Conservation (phyloP, 2,329 filamentous ascomycete genomes). For the Sporothrix brunneoviolacea region DNA sequence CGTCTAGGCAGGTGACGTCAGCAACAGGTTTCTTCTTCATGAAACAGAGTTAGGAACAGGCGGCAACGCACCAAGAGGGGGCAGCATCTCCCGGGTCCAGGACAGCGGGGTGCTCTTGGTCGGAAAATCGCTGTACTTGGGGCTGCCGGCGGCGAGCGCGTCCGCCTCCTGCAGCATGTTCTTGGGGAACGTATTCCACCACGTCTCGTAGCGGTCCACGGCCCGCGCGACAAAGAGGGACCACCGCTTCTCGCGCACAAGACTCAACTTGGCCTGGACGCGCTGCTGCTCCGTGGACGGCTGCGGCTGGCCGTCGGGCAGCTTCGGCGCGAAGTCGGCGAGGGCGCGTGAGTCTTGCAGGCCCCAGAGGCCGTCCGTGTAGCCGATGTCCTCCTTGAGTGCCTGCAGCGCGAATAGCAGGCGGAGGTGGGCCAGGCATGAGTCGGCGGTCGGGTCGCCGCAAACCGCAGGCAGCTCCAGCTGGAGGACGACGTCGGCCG, state of each 20-base stretch:
- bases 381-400: constrained; percentile 60
- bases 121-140: constrained; percentile 30
- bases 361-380: constrained; percentile 59
- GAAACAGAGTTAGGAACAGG: too few species aligned
- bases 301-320: constrained; percentile 4
- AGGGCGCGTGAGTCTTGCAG: constrained; percentile 45
- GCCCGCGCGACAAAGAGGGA: constrained; percentile 61
- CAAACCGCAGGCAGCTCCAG: background rate
- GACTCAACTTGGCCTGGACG: constrained; percentile 39
- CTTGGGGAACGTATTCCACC: constrained; percentile 47
- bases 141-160: constrained; percentile 23
- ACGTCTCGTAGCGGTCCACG: constrained; percentile 59
- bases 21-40: too few species aligned
- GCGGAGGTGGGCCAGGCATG: constrained; percentile 68
- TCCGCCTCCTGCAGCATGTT: constrained; percentile 29
- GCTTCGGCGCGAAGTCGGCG: constrained; percentile 6
- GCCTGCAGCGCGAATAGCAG: constrained; percentile 61
- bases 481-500: too few species aligned
- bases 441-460: constrained; percentile 35
- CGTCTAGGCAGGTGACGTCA: too few species aligned
- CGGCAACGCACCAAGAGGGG: too few species aligned
- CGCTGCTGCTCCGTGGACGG: constrained; percentile 25
- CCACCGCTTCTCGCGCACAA: constrained; percentile 67
- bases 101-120: background rate
- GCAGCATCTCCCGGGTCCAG: constrained; percentile 9